phyloP scores from a whole-genome alignment of 148 eudicot species.

The Polygonum aviculare region DNA sequence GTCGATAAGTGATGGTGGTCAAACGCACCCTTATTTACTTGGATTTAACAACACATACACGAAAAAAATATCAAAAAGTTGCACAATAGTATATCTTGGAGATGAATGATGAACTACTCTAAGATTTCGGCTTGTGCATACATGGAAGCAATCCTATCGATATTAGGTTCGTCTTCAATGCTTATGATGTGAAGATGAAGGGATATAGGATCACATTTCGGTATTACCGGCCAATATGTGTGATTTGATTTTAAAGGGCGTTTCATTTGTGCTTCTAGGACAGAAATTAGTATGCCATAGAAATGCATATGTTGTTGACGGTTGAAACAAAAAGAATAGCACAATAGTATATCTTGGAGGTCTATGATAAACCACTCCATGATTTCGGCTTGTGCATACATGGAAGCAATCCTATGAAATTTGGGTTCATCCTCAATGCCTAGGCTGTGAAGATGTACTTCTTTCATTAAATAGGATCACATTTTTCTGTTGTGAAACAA shows the following conservation, averaged over 20 bases:
- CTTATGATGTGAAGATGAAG: background rate
- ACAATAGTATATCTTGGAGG: constrained; percentile 5
- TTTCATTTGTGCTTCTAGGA: background rate
- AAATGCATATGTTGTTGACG: no score
- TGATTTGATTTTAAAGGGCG: background rate
- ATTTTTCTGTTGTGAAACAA: background rate
- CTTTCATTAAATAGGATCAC: background rate
- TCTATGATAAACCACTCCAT: background rate
- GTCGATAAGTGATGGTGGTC: no score
- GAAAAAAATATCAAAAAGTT: background rate
- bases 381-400: background rate
- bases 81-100: constrained; percentile 7
- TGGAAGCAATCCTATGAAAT: background rate
- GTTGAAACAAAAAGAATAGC: background rate
- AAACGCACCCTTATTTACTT: no score
- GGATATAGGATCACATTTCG: background rate
- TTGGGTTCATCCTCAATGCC: background rate
- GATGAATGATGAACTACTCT: background rate
- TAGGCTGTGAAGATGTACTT: background rate
- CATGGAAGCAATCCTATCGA: background rate
- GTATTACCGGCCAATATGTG: background rate
- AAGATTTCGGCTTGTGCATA: constrained; percentile 3
- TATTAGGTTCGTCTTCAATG: background rate
- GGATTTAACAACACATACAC: background rate
- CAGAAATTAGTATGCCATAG: no score